Evolutionary conservation across 306 rosid genomes (phyloP).

Genomic region (Neltuma alba): DNA sequence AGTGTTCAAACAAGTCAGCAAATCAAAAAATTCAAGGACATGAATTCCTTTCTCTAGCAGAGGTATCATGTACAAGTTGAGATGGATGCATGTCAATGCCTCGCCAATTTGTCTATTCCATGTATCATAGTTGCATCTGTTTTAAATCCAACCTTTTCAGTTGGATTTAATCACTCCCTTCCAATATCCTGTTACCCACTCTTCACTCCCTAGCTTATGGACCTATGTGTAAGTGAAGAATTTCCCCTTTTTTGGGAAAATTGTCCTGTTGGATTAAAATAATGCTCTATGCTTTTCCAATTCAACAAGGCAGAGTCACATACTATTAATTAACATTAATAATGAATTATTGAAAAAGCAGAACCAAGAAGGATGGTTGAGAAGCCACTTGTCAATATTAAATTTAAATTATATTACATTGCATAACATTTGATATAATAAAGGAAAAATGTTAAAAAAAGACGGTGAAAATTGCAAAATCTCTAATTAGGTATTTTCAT

Average conservation of each 20-base stretch:
- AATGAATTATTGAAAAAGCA: not conserved
- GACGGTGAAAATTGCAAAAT: too few relatives aligned
- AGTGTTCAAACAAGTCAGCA: not conserved
- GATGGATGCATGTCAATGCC: too few relatives aligned
- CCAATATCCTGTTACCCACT: too few relatives aligned
- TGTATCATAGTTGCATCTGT: not conserved
- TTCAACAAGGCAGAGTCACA: too few relatives aligned
- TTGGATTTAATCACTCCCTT: too few relatives aligned
- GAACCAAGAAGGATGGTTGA: not conserved
- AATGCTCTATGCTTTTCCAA: not conserved
- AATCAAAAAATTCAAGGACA: not conserved
- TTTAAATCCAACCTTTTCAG: not conserved
- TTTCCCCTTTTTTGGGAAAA: not conserved
- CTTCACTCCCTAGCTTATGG: too few relatives aligned
- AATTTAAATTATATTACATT: not conserved
- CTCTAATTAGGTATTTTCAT: too few relatives aligned
- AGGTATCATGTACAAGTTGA: not conserved
- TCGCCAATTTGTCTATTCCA: too few relatives aligned
- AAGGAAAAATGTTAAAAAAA: too few relatives aligned
- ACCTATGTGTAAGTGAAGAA: too few relatives aligned
- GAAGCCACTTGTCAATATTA: not conserved
- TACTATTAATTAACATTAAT: too few relatives aligned
- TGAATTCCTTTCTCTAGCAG: not conserved
- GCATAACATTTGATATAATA: not conserved
- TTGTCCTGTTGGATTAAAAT: not conserved